Conservation (phyloP, 1,284 basidiomycete species). For the Cryptococcus jaspeensis region DNA sequence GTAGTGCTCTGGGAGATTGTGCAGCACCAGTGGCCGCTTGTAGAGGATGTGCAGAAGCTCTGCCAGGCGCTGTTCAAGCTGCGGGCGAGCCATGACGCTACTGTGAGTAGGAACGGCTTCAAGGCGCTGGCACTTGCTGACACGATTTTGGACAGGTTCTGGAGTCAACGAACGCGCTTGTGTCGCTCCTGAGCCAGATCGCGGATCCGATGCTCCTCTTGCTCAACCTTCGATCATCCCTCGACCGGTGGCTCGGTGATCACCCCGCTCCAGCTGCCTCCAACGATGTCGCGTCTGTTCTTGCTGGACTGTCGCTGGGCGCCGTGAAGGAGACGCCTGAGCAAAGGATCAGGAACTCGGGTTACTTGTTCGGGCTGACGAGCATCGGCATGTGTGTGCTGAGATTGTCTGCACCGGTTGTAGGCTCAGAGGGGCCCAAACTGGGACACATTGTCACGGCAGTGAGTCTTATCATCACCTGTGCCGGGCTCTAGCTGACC, state of each 20-base stretch:
- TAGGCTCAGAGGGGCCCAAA: constrained; percentile 30
- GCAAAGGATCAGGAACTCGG: constrained; percentile 19
- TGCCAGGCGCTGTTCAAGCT: constrained; percentile 39
- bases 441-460: constrained; percentile 31
- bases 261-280: constrained; percentile 7
- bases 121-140: background rate
- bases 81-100: constrained; percentile 22
- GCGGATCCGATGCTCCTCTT: constrained; percentile 41
- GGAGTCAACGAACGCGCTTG: constrained; percentile 43
- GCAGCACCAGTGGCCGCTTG: constrained; percentile 43
- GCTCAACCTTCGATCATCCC: constrained; percentile 27
- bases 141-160: constrained; percentile 24
- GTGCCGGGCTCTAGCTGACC: background rate
- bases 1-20: constrained; percentile 46
- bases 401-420: constrained; percentile 33
- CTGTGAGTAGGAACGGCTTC: constrained; percentile 22
- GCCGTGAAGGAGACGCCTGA: constrained; percentile 10
- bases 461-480: constrained; percentile 18
- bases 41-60: constrained; percentile 38
- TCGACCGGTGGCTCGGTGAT: constrained; percentile 24
- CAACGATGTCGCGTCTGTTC: background rate
- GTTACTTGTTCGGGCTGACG: constrained; percentile 38
- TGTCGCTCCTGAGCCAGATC: constrained; percentile 38
- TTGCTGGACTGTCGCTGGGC: constrained; percentile 1
- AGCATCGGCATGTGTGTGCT: constrained; percentile 44